Evolutionary conservation across 306 rosid genomes (phyloP).

Genomic region (Glycine tomentella): DNA sequence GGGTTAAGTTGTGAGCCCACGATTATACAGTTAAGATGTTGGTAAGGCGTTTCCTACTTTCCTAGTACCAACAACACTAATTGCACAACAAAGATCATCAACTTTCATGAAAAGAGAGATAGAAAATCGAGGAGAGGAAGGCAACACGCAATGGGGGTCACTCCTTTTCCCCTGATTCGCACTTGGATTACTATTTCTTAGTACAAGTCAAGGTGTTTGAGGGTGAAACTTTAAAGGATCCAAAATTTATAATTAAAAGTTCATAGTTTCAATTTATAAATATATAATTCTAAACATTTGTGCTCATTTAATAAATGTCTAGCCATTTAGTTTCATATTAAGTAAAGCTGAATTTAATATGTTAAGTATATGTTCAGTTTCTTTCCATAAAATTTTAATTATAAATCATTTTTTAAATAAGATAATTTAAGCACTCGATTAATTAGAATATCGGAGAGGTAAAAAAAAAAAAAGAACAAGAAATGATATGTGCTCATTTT

Average conservation of each 20-base stretch:
- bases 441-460: too few relatives aligned
- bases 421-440: too few relatives aligned
- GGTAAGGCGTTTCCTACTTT: slow-evolving; percentile 18
- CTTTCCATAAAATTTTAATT: too few relatives aligned
- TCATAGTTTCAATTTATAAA: not conserved
- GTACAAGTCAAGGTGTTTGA: not conserved
- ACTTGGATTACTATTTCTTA: slow-evolving; percentile 8
- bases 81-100: slow-evolving; percentile 24
- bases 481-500: not conserved
- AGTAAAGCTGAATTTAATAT: too few relatives aligned
- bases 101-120: slow-evolving; percentile 4
- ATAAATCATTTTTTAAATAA: too few relatives aligned
- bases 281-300: not conserved
- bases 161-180: not conserved
- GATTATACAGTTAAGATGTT: not conserved
- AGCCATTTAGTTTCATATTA: not conserved
- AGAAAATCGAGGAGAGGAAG: not conserved
- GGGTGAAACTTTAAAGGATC: not conserved
- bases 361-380: too few relatives aligned
- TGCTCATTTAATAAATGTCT: not conserved
- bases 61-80: slow-evolving; percentile 33
- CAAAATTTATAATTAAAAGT: too few relatives aligned
- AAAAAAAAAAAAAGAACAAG: not conserved
- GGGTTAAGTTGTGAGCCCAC: too few relatives aligned
- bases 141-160: not conserved